Base-by-base conservation (phyloP, 805 yeast genomes). In the Candida ovalis region DNA sequence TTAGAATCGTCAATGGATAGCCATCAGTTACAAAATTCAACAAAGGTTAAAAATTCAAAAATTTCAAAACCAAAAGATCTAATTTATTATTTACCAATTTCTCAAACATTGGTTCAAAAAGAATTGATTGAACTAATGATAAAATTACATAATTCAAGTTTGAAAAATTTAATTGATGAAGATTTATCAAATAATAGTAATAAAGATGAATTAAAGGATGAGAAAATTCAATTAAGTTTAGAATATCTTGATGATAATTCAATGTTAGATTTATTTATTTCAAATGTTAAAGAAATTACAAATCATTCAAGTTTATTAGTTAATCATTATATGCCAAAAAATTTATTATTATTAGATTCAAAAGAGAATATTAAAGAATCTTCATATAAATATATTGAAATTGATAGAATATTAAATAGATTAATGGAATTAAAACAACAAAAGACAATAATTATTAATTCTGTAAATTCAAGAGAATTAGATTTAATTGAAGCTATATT, bases 401-500 rank as follows among this genome's bases (percentile, higher is more conserved):
- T 84, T 51, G 81, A 84, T 56, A 65, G 72, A 33, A 55, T 84
- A 3, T 57, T 80, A 19, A 75, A 75, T 43, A 48, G 53, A 48
- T 67, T 55, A 61, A 66, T 54, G 58, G 52, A 62, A 48, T 38
- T 48, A 19, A 51, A 55, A 12, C 48, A 50, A 35, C 38, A 50
- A 2, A 62, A 56, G 23, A 63, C 71, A 13, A 55, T 76, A 3
- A 61, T 74, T 4, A 71, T 86, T 10, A 76, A 82, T 3, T 84
- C 89, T 0, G 75, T 77, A 33, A 77, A 74, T 56, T 74, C 83
- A 21, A 82, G 84, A 59, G 94, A 86, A 59, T 62, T 86, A 52
- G 95, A 90, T 60, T 68, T 90, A 41, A 73, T 90, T 6, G 97
- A 90, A 63, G 86, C 91, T 0, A 72, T 85, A 40, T 60, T 89